Conservation (phyloP, 2,329 filamentous ascomycete genomes). For the Botryotinia narcissicola region DNA sequence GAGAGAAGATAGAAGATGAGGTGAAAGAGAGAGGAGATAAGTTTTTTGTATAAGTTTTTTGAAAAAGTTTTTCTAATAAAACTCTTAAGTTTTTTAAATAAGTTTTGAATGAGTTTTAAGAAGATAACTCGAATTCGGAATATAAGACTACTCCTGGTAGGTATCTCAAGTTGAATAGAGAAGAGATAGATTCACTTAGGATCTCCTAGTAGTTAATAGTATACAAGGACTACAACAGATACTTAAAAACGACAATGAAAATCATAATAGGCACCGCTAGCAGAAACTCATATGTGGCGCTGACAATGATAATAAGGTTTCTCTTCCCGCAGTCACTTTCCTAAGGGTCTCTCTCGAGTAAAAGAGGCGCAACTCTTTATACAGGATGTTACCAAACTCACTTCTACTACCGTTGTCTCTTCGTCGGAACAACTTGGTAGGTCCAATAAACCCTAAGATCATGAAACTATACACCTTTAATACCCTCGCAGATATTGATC, state of each 20-base stretch:
- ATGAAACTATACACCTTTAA: neutral
- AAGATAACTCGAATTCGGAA: neutral
- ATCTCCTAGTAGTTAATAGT: neutral
- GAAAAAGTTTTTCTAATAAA: too few relatives aligned
- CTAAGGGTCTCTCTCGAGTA: neutral
- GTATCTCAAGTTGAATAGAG: neutral
- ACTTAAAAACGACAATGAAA: neutral
- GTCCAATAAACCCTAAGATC: neutral
- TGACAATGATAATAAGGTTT: too few relatives aligned
- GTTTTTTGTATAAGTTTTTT: too few relatives aligned
- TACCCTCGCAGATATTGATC: neutral
- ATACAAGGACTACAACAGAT: accelerated
- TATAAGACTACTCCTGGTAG: too few relatives aligned
- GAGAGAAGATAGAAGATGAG: neutral
- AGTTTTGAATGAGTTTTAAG: too few relatives aligned
- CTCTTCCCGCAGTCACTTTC: neutral
- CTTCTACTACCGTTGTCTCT: accelerated
- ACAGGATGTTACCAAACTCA: neutral
- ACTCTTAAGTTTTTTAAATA: too few relatives aligned
- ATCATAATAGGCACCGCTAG: too few relatives aligned
- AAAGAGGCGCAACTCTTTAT: neutral
- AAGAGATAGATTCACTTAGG: neutral
- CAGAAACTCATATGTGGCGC: neutral
- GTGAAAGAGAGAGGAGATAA: too few relatives aligned
- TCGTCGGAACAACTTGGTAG: accelerated